phyloP scores from a whole-genome alignment of 139 green algal species.

The Chlorella sp. region DNA sequence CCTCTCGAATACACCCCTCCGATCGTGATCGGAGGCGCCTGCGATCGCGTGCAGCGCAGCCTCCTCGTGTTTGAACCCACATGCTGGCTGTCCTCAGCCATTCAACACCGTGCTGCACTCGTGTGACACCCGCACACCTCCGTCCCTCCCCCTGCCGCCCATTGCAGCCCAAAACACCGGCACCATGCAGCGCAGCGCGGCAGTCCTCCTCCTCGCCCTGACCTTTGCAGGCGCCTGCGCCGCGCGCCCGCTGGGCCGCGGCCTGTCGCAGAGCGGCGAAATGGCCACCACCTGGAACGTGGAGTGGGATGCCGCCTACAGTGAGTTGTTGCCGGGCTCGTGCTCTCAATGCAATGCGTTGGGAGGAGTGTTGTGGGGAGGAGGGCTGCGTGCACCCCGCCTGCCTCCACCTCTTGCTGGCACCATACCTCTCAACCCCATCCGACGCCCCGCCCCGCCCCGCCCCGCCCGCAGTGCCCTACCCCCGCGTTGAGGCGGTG shows the following conservation, averaged over 20 bases:
- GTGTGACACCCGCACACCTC: background rate
- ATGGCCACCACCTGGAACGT: background rate
- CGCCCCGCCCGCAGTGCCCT: background rate
- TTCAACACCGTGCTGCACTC: background rate
- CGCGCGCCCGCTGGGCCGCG: background rate
- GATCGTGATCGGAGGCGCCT: too few species aligned
- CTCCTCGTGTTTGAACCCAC: background rate
- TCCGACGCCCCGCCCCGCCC: background rate
- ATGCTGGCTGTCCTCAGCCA: background rate
- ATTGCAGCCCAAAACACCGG: background rate
- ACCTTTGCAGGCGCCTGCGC: background rate
- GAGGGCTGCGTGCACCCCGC: background rate
- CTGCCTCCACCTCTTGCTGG: background rate
- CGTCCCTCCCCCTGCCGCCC: background rate
- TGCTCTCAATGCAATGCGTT: background rate
- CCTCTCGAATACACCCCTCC: too few species aligned
- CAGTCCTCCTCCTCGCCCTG: background rate
- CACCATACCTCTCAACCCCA: background rate
- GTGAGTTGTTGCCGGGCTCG: background rate
- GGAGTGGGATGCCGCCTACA: background rate
- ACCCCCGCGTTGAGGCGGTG: background rate
- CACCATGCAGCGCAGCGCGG: background rate
- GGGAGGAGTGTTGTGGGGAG: background rate
- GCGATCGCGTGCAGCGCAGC: too few species aligned
- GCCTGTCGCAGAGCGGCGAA: background rate